Percentiles rank a stretch among this genome's conserved stretches.
phyloP scores from a whole-genome alignment of 805 yeast genomes.

The Kazachstania psychrophila region DNA sequence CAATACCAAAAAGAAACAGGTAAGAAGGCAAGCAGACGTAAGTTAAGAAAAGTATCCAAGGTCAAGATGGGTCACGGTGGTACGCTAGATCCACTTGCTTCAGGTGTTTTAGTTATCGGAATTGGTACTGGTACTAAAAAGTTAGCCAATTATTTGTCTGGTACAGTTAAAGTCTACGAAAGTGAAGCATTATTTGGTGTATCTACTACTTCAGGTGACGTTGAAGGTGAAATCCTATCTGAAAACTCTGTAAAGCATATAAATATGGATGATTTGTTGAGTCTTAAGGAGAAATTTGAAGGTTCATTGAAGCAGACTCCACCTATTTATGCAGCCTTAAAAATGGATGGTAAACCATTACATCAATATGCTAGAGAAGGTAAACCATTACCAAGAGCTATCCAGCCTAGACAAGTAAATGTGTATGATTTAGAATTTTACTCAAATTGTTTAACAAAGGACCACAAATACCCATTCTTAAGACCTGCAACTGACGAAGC shows the following conservation, averaged over 20 bases:
- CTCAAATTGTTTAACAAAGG: conserved; percentile 41
- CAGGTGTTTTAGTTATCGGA: conserved; percentile 89
- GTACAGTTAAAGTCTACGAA: conserved; percentile 70
- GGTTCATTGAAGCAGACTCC: conserved; percentile 86
- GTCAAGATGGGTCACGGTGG: conserved; percentile 98
- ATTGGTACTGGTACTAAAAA: conserved; percentile 87
- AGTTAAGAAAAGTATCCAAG: conserved; percentile 41
- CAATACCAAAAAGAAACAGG: conserved; percentile 33
- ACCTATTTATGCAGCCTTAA: conserved; percentile 88
- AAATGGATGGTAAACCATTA: conserved; percentile 87
- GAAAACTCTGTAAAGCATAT: conserved; percentile 50
- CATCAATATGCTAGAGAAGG: conserved; percentile 93
- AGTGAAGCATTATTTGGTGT: conserved; percentile 82
- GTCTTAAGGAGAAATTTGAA: conserved; percentile 52
- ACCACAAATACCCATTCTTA: conserved; percentile 46
- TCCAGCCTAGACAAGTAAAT: conserved; percentile 63
- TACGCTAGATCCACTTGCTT: conserved; percentile 88
- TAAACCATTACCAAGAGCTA: conserved; percentile 72
- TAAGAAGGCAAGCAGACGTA: conserved; percentile 41
- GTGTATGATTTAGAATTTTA: conserved; percentile 45
- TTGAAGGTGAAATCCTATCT: conserved; percentile 72
- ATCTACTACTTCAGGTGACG: conserved; percentile 88
- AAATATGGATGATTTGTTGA: conserved; percentile 41
- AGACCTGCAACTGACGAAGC: conserved; percentile 29
- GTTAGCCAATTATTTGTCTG: conserved; percentile 60